phyloP scores from a whole-genome alignment of 306 rosid species.

The Medicago arabica region DNA sequence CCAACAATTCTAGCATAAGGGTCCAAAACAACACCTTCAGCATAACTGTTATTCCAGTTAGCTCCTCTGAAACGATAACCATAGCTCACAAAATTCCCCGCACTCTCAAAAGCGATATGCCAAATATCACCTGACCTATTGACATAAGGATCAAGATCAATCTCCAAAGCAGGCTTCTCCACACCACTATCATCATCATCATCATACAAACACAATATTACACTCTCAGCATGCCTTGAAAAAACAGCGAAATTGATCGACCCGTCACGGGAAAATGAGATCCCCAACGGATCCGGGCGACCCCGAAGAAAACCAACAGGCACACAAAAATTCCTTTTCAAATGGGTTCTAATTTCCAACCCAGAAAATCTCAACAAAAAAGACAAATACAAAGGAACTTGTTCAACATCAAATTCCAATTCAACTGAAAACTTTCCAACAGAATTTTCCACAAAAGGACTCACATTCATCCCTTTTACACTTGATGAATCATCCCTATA shows the following conservation, averaged over 20 bases:
- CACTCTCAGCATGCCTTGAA: constrained; percentile 71
- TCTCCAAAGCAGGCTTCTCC: constrained; percentile 79
- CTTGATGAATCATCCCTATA: constrained; percentile 64
- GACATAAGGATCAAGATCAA: constrained; percentile 86
- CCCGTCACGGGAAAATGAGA: constrained; percentile 66
- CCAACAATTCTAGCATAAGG: constrained; percentile 80
- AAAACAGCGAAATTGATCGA: constrained; percentile 74
- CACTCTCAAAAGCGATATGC: constrained; percentile 76
- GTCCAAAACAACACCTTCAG: constrained; percentile 60
- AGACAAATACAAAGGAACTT: constrained; percentile 76
- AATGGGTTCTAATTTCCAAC: constrained; percentile 68
- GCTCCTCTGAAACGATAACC: constrained; percentile 69
- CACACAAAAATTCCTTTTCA: constrained; percentile 72
- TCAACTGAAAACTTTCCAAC: constrained; percentile 53
- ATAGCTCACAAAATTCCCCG: constrained; percentile 63
- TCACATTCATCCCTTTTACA: constrained; percentile 42
- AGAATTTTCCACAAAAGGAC: constrained; percentile 49
- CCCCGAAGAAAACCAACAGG: constrained; percentile 82
- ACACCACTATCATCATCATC: constrained; percentile 37
- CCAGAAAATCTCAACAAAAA: constrained; percentile 59
- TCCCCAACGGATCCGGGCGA: constrained; percentile 69
- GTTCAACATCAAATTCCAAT: constrained; percentile 70
- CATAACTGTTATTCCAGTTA: constrained; percentile 36
- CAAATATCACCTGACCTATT: constrained; percentile 88
- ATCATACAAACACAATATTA: constrained; percentile 82